Percentiles rank a stretch among this genome's conserved stretches.
phyloP scores from a whole-genome alignment of 257 asterid genomes.

The Solanum habrochaites region DNA sequence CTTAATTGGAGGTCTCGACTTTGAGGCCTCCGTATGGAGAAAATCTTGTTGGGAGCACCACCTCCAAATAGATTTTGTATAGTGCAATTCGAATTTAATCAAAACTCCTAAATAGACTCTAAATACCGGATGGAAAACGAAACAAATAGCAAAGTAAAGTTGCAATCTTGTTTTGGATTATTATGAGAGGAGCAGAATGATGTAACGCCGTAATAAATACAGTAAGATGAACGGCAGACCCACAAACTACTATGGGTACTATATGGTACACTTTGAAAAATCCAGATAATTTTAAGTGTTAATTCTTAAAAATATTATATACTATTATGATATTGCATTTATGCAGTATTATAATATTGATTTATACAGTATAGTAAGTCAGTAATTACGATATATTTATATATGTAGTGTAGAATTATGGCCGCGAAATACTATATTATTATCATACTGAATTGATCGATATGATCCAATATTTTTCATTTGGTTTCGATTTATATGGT shows the following conservation, averaged over 20 bases:
- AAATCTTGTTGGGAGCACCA: rapidly evolving
- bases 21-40: rapidly evolving
- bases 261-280: not conserved
- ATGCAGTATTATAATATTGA: not conserved
- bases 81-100: too few species aligned
- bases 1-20: too few species aligned
- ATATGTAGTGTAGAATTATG: not conserved
- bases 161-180: not conserved
- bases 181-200: not conserved
- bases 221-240: not conserved
- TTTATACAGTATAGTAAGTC: not conserved
- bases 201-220: not conserved
- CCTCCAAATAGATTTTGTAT: rapidly evolving
- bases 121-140: too few species aligned
- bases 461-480: too few species aligned
- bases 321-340: not conserved
- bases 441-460: not conserved
- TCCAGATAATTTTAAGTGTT: not conserved
- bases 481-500: not conserved
- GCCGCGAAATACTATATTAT: too few species aligned
- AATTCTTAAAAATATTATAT: not conserved
- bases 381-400: not conserved
- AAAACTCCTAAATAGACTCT: too few species aligned
- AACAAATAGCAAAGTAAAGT: not conserved
- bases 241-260: not conserved